Base-by-base conservation (phyloP, 768 basidiomycete species). In the Auriscalpium orientale region DNA sequence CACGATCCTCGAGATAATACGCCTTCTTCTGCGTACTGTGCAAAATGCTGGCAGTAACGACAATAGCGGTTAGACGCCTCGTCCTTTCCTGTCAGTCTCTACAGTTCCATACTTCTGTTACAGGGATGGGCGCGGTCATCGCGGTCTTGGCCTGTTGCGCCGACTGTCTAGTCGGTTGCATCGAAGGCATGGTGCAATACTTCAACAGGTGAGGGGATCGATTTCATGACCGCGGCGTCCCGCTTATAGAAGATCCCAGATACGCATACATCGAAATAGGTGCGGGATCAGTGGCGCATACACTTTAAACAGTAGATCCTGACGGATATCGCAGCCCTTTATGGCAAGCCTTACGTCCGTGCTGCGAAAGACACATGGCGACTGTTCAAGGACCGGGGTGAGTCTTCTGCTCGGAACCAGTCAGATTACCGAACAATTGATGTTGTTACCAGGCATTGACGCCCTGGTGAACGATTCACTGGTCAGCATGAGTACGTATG, bases 311-410 rank as follows among this genome's bases (percentile, higher is more conserved):
- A 7, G 13, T 37, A 45, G n/a, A 18, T 55, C 35, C 16, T 36
- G 54, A 12, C n/a, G 28, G 46, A 15, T 37, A 43, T 38, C 11
- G 8, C 46, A 87, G 87, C 90, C 1, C 72, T 92, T 10, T 94
- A 92, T 66, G 91, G 91, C 36, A 94, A 93, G 70, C 73, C 86
- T 1, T 93, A 91, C 61, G 78, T 92, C 45, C 67, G 75, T 22
- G 90, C 90, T 33, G 89, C 91, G 0, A 90, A 87, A 67, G 89
- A 90, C 67, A 90, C 91, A 0, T 93, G 87, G 87, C 76, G 79
- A 37, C 67, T 91, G 53, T 81, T 89, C 71, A 80, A 79, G 65
- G 85, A 90, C 64, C 79, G 88, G 55, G 89, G 85, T 63, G 45
- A 21, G 18, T 6, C 47, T 57, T 44, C 56, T 54, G 28, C 49